Conservation (phyloP, 768 basidiomycete genomes). For the Cyclocybe cylindracea region DNA sequence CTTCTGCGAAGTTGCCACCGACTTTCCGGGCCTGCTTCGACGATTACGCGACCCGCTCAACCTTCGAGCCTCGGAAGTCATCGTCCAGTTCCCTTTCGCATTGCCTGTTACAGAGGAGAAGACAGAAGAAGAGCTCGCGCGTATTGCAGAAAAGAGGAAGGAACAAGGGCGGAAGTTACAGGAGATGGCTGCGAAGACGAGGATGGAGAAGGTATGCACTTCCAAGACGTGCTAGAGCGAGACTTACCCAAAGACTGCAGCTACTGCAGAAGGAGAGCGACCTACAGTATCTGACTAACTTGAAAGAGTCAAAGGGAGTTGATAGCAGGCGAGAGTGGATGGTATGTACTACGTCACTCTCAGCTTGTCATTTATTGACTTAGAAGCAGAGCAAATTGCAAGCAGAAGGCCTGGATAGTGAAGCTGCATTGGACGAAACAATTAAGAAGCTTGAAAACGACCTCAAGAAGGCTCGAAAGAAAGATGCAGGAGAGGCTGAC, state of each 20-base stretch:
- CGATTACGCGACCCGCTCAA: constrained; percentile 64
- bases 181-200: constrained; percentile 84
- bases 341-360: constrained; percentile 36
- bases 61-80: constrained; percentile 63
- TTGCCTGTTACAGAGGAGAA: constrained; percentile 73
- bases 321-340: constrained; percentile 77
- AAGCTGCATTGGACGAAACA: constrained; percentile 73
- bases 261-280: constrained; percentile 77
- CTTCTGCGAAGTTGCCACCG: constrained; percentile 79
- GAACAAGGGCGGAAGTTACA: constrained; percentile 90
- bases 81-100: constrained; percentile 88
- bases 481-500: constrained; percentile 64
- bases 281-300: constrained; percentile 58
- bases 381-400: constrained; percentile 53
- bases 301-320: constrained; percentile 62
- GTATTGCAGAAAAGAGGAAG: constrained; percentile 73
- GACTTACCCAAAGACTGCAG: constrained; percentile 30
- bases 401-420: constrained; percentile 74
- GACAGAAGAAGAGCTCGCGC: constrained; percentile 85
- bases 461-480: constrained; percentile 77
- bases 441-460: constrained; percentile 86
- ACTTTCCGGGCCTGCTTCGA: constrained; percentile 73
- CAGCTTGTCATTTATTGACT: background rate
- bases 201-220: constrained; percentile 75
- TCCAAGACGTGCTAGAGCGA: background rate